These are phyloP conservation scores for Epichloe gansuensis DNA, from an alignment of 2,329 filamentous ascomycete species.

Conservation along the genomic window DNA sequence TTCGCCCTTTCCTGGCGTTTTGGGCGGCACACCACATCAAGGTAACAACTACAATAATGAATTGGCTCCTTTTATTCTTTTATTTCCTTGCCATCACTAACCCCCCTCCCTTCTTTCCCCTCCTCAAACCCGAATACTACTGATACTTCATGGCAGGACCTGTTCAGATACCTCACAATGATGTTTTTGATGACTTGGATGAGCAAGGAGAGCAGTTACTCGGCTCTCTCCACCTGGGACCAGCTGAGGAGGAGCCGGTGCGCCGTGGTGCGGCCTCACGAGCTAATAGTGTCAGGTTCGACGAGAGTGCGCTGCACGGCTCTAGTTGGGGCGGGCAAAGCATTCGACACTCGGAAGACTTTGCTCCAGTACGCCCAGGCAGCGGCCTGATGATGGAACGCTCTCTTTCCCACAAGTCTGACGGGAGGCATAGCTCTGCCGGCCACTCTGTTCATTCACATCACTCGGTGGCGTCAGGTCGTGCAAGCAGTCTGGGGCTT, in stretches of 20 bases:
- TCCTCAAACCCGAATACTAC: not conserved
- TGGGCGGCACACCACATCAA: constrained; percentile 76
- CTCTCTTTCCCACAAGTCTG: constrained; percentile 86
- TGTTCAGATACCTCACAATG: constrained; percentile 63
- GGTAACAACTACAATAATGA: constrained; percentile 42
- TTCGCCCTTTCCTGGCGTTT: constrained; percentile 78
- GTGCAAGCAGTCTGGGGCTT: constrained; percentile 78
- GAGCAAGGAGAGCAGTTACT: constrained; percentile 73
- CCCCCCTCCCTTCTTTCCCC: too few relatives aligned
- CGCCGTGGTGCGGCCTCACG: constrained; percentile 78
- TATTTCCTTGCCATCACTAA: not conserved
- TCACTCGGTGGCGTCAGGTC: constrained; percentile 61
- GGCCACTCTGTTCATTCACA: constrained; percentile 62
- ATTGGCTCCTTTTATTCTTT: not conserved
- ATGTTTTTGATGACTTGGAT: constrained; percentile 84
- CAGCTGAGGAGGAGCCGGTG: constrained; percentile 70
- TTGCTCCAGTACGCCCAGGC: constrained; percentile 62
- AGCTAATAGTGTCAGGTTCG: constrained; percentile 94
- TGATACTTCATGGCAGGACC: constrained; percentile 45
- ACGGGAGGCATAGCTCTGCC: constrained; percentile 88
- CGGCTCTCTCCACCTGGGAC: constrained; percentile 69
- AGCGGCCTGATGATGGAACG: constrained; percentile 86
- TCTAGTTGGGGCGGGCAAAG: constrained; percentile 69
- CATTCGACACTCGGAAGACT: constrained; percentile 72
- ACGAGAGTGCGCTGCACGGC: constrained; percentile 86